These are phyloP conservation scores for Colletotrichum falcatum DNA, from an alignment of 2,329 filamentous ascomycete genomes.

Conservation along the genomic window DNA sequence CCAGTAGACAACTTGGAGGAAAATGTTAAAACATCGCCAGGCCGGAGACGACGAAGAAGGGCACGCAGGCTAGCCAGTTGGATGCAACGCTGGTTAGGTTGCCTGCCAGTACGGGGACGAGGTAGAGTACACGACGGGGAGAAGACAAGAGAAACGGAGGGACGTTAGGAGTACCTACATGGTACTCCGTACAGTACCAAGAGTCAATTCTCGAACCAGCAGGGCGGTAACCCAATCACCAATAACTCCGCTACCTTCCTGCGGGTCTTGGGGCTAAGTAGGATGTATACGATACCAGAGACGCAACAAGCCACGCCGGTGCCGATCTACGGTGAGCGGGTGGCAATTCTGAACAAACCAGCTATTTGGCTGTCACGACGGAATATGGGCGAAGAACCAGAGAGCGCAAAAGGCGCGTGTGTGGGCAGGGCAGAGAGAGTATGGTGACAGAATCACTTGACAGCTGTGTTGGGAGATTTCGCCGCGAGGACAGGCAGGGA, in stretches of 20 bases:
- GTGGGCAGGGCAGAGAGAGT: not conserved
- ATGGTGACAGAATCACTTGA: too few species aligned
- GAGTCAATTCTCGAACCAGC: constrained; percentile 24
- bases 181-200: constrained; percentile 20
- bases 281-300: constrained; percentile 20
- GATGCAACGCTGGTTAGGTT: not conserved
- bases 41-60: not conserved
- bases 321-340: not conserved
- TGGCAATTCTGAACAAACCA: not conserved
- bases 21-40: not conserved
- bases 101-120: not conserved
- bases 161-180: not conserved
- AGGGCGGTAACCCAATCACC: constrained; percentile 22
- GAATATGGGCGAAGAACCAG: not conserved
- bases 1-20: not conserved
- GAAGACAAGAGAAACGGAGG: not conserved
- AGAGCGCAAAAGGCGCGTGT: not conserved
- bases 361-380: not conserved
- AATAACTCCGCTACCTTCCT: constrained; percentile 6
- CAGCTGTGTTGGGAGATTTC: not conserved
- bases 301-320: constrained; percentile 15
- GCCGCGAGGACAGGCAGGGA: constrained; percentile 11
- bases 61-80: not conserved
- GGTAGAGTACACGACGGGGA: constrained; percentile 2
- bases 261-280: constrained; percentile 10